A percentile compares a stretch with the other conserved stretches of the same genome.
phyloP scores from a whole-genome alignment of 202 grass and related monocot species.

The Setaria viridis region DNA sequence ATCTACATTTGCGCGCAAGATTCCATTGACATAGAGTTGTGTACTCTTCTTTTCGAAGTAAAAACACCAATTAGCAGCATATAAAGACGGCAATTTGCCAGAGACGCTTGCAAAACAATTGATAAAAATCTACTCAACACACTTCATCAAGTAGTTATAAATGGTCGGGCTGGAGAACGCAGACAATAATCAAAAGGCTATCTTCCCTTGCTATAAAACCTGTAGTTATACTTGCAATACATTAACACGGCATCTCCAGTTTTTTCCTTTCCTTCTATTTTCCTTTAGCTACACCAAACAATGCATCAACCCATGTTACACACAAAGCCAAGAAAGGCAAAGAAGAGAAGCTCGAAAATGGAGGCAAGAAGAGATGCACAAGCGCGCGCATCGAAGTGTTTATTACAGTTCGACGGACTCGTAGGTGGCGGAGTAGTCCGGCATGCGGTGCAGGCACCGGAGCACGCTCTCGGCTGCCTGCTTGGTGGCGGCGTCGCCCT shows the following conservation, averaged over 20 bases:
- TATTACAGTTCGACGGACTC: constrained; percentile 59
- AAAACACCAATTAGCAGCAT: neutral
- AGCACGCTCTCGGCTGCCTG: constrained; percentile 84
- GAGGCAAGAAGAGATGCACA: neutral
- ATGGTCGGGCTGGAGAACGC: neutral
- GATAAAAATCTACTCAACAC: neutral
- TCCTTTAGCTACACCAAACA: constrained; percentile 22
- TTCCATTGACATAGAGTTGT: neutral
- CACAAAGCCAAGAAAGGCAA: neutral
- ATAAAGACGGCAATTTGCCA: neutral
- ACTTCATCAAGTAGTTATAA: neutral
- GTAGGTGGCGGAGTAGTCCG: constrained; percentile 71
- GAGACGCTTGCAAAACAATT: neutral
- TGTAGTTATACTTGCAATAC: constrained; percentile 20
- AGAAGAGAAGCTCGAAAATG: neutral
- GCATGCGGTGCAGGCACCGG: constrained; percentile 64
- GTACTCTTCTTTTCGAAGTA: neutral
- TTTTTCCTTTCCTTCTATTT: neutral
- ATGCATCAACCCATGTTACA: neutral
- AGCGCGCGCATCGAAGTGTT: neutral
- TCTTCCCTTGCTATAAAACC: constrained; percentile 9
- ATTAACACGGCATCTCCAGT: neutral
- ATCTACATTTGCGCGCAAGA: neutral
- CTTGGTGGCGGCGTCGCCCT: constrained; percentile 65
- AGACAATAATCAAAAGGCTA: neutral